A percentile compares a stretch with the other conserved stretches of the same genome.
These are phyloP conservation scores for Zoysia japonica DNA, from an alignment of 176 grass and related monocot genomes.

Conservation along the genomic window DNA sequence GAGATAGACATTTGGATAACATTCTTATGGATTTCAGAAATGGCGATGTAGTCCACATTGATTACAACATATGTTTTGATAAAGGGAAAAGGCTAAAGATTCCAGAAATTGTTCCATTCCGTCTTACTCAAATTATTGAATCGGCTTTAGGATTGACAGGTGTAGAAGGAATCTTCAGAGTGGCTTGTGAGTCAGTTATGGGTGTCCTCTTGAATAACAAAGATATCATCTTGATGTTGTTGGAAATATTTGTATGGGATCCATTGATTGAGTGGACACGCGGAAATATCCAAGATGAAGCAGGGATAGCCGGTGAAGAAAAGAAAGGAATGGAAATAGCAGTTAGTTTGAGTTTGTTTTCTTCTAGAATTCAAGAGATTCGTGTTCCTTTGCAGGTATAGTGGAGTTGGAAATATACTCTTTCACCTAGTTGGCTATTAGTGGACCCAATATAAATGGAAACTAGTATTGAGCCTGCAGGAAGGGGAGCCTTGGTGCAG, in stretches of 20 bases:
- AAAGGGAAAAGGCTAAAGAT: slow-evolving; percentile 97
- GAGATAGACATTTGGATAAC: slow-evolving; percentile 97
- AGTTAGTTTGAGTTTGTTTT: slow-evolving; percentile 97
- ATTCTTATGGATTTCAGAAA: slow-evolving; percentile 93
- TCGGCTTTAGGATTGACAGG: slow-evolving; percentile 89
- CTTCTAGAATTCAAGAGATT: slow-evolving; percentile 92
- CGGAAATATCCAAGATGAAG: slow-evolving; percentile 92
- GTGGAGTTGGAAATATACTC: slow-evolving; percentile 25
- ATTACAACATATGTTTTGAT: slow-evolving; percentile 99
- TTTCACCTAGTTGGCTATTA: background rate
- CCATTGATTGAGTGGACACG: slow-evolving; percentile 93
- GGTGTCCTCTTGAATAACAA: slow-evolving; percentile 76
- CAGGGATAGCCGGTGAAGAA: slow-evolving; percentile 89
- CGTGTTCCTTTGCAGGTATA: slow-evolving; percentile 95
- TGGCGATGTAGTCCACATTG: slow-evolving; percentile 94
- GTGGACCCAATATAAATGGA: background rate
- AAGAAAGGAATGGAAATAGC: slow-evolving; percentile 99
- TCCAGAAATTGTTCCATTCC: slow-evolving; percentile 98
- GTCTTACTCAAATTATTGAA: slow-evolving; percentile 94
- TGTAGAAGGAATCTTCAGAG: slow-evolving; percentile 79
- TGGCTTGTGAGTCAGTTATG: slow-evolving; percentile 85
- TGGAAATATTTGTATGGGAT: slow-evolving; percentile 98
- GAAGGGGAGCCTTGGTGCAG: no score
- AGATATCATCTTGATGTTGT: slow-evolving; percentile 95
- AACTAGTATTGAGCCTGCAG: no score